Evolutionary conservation across 176 grass and related monocot species (phyloP), one percentile per base, ranked within the genome.

Genomic region (Areca catechu): DNA sequence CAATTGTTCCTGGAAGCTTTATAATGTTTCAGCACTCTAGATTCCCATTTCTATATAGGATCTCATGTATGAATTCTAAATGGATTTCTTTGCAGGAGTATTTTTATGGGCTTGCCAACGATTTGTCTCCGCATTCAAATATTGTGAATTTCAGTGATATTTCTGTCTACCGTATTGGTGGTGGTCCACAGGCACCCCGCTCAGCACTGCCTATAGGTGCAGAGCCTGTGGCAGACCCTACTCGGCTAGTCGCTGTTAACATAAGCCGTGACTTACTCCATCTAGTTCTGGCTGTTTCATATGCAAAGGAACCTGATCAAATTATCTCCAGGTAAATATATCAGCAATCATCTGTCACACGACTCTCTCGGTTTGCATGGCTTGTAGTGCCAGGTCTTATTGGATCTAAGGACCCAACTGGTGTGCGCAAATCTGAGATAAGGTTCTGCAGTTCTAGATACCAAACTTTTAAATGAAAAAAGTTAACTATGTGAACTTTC

Each of bases 221-320:
- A 50, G 93, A 97, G 51, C 87, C 83, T 72, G 75, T 87, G 49
- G 87, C 93, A 29, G 93, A 97, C 56, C 93, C 93, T 16, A 85
- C 69, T 55, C 81, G 93, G 19, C 43, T 71, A 64, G 75, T 85
- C 47, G 77, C 83, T 70, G 80, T 97, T 48, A 97, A 85, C 66
- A 88, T 97, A 37, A 98, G 75, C 71, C 83, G 82, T 14, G 93
- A 98, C 74, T 88, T 98, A 70, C 68, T 89, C n/a, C 93, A 98
- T 62, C 83, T 76, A 2, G 80, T 98, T 53, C 75, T 98, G 65
- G 84, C 77, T 58, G 62, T 98, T 85, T 92, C 93, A 28, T 92
- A 85, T 68, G 83, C 92, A 4, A 97, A 88, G 82, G 86, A 91
- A 66, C 81, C 92, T 48, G 86, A 91, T 72, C 74, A 85, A 80